Percentiles rank a stretch among this genome's conserved stretches.
Conservation (phyloP, 345 rosid species). For the Zanthoxylum bungeanum region DNA sequence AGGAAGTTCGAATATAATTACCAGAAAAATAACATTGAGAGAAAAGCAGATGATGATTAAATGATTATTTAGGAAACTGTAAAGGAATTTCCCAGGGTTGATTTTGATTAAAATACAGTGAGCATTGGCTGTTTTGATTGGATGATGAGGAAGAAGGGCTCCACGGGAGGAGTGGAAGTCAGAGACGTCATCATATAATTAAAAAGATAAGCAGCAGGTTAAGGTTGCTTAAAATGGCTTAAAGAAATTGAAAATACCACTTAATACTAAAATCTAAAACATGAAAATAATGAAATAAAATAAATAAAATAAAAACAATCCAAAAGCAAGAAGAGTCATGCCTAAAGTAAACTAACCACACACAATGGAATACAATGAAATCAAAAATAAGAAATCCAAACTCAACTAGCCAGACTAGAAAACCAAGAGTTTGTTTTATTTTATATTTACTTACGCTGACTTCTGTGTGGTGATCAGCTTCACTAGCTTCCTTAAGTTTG, state of each 20-base stretch:
- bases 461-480: constrained; percentile 46
- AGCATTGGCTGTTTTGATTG: background rate
- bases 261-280: background rate
- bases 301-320: background rate
- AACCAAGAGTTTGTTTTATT: background rate
- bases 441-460: constrained; percentile 43
- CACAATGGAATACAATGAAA: background rate
- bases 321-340: background rate
- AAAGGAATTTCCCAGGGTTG: background rate
- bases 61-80: background rate
- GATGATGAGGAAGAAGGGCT: background rate
- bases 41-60: background rate
- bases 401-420: background rate
- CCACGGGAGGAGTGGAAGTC: background rate
- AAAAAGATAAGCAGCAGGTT: background rate
- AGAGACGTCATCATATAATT: background rate
- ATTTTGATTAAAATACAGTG: background rate
- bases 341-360: background rate
- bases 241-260: background rate
- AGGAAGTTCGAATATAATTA: background rate
- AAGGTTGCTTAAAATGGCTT: no score
- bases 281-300: background rate
- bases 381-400: background rate
- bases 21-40: background rate
- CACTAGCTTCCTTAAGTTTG: constrained; percentile 67